phyloP scores from a whole-genome alignment of 179 eudicot species.

The Corrigiola litoralis region DNA sequence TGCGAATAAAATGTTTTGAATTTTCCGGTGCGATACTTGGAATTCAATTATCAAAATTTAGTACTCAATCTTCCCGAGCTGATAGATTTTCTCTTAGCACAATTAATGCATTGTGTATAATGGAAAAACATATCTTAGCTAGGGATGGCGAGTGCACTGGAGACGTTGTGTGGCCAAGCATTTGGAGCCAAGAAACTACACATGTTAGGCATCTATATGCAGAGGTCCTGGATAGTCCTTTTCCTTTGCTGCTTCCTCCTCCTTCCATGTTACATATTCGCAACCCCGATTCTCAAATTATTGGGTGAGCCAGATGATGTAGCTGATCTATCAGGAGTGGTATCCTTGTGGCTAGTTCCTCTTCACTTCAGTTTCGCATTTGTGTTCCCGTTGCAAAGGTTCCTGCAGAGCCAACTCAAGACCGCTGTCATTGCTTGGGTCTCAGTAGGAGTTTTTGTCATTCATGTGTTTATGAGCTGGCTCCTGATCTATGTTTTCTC shows the following conservation, averaged over 20 bases:
- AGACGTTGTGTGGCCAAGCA: no score
- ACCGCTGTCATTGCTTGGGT: constrained; percentile 32
- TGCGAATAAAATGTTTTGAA: no score
- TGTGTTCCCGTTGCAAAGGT: constrained; percentile 31
- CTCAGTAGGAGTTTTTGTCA: constrained; percentile 15
- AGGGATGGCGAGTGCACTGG: no score
- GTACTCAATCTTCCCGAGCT: neutral
- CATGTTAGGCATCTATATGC: constrained; percentile 39
- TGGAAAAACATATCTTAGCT: constrained; percentile 9
- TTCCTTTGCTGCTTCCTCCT: constrained; percentile 38
- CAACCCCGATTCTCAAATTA: constrained; percentile 29
- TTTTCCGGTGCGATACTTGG: no score
- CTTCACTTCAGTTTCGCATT: constrained; percentile 41
- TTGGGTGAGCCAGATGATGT: constrained; percentile 31
- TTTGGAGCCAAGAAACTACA: constrained; percentile 31
- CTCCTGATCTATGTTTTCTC: constrained; percentile 19
- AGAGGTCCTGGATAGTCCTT: constrained; percentile 40
- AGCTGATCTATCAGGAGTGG: constrained; percentile 26
- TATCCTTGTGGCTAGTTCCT: constrained; percentile 32
- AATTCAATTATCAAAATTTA: neutral
- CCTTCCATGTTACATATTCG: constrained; percentile 28
- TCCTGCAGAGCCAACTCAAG: constrained; percentile 35
- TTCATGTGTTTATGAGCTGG: constrained; percentile 25
- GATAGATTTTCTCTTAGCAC: no score
- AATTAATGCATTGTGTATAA: no score